phyloP scores from a whole-genome alignment of 2,329 filamentous ascomycete genomes.

The Stachybotrys chlorohalonatus region DNA sequence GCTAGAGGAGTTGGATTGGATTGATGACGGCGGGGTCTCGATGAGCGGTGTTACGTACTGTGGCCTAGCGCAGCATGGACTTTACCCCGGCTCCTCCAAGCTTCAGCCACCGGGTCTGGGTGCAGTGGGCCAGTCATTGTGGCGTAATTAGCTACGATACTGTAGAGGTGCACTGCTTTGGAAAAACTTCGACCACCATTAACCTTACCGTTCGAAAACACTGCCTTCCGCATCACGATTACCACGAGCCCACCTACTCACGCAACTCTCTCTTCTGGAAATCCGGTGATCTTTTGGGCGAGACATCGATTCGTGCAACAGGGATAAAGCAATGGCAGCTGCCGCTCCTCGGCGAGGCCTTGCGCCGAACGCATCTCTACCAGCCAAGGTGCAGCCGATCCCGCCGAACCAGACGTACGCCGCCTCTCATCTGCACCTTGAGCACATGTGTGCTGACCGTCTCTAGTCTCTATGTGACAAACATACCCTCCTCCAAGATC shows the following conservation, averaged over 20 bases:
- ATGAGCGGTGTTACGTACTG: constrained; percentile 13
- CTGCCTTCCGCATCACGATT: constrained; percentile 3
- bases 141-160: too few relatives aligned
- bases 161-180: too few relatives aligned
- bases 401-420: constrained; percentile 70
- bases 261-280: too few relatives aligned
- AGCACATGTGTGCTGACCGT: constrained; percentile 1
- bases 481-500: constrained; percentile 78
- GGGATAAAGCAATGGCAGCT: constrained; percentile 18
- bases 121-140: too few relatives aligned
- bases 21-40: constrained; percentile 9
- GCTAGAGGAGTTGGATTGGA: constrained; percentile 9
- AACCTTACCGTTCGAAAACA: constrained; percentile 3
- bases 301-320: neutral
- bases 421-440: constrained; percentile 4
- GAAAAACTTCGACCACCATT: neutral
- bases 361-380: constrained; percentile 30
- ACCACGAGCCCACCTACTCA: neutral
- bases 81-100: too few relatives aligned
- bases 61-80: too few relatives aligned
- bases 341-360: constrained; percentile 30
- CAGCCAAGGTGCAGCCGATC: constrained; percentile 43
- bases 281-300: too few relatives aligned
- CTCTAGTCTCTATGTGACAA: constrained; percentile 76
- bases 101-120: too few relatives aligned